Conservation (phyloP, 208 protist species). For the Trypanosoma mega region DNA sequence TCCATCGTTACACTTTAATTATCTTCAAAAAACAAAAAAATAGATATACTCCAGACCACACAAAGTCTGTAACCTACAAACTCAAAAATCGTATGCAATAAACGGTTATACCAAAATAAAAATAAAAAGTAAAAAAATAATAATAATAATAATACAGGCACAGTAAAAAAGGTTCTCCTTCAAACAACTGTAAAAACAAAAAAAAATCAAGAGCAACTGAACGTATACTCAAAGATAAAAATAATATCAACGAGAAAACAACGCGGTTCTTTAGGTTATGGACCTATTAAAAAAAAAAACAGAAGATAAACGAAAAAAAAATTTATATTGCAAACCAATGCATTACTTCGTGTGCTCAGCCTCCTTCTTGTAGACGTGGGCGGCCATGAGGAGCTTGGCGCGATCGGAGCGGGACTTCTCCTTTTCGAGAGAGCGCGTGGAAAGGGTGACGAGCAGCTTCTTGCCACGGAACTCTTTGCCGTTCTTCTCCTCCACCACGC, state of each 20-base stretch:
- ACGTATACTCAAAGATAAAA: conserved; percentile 8
- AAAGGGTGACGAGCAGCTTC: conserved; percentile 63
- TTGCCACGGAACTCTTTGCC: conserved; percentile 73
- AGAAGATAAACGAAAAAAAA: conserved; percentile 13
- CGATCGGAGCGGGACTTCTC: conserved; percentile 45
- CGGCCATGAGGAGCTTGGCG: conserved; percentile 62
- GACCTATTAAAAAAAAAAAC: conserved; percentile 18
- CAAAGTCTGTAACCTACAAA: no score
- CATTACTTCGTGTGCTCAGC: conserved; percentile 10
- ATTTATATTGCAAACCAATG: conserved; percentile 1
- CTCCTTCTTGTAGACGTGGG: conserved; percentile 50
- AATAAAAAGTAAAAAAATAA: conserved; percentile 23
- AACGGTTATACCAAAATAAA: conserved; percentile 10
- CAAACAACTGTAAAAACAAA: neutral
- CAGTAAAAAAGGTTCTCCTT: no score
- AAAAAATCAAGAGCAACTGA: no score
- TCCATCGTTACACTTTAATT: neutral
- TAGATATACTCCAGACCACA: no score
- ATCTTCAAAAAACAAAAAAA: conserved; percentile 17
- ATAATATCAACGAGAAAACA: neutral
- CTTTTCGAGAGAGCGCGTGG: conserved; percentile 72
- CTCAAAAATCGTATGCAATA: no score
- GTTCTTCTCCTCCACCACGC: conserved; percentile 81
- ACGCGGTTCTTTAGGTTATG: no score
- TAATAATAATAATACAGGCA: conserved; percentile 9